Evolutionary conservation across 2,329 filamentous ascomycete genomes (phyloP).

Genomic region (Trichoderma citrinoviride): DNA sequence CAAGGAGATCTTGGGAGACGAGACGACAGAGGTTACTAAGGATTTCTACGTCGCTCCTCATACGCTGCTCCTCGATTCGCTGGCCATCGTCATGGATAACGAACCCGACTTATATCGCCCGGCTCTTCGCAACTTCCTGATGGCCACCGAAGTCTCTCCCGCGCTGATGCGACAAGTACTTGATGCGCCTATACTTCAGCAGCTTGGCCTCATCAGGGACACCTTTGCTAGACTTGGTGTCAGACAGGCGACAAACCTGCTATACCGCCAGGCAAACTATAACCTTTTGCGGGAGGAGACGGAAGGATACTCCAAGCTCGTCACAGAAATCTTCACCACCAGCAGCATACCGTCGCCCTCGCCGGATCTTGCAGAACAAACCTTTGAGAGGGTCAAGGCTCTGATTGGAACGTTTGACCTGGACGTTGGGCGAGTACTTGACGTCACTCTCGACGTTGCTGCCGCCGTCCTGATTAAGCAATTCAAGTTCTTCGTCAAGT

Average conservation of each 20-base stretch:
- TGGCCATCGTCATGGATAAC: slow-evolving; percentile 75
- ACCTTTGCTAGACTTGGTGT: slow-evolving; percentile 82
- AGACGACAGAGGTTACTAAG: slow-evolving; percentile 49
- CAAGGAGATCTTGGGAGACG: slow-evolving; percentile 67
- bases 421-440: slow-evolving; percentile 89
- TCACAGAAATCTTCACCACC: slow-evolving; percentile 92
- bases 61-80: slow-evolving; percentile 75
- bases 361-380: slow-evolving; percentile 73
- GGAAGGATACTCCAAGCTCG: slow-evolving; percentile 93
- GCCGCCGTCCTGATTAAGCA: slow-evolving; percentile 91
- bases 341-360: slow-evolving; percentile 72
- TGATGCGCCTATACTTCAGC: slow-evolving; percentile 73
- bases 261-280: slow-evolving; percentile 96
- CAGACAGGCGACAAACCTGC: slow-evolving; percentile 83
- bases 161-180: slow-evolving; percentile 74
- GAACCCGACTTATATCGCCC: slow-evolving; percentile 53
- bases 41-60: slow-evolving; percentile 55
- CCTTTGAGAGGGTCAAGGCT: slow-evolving; percentile 88
- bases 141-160: slow-evolving; percentile 69
- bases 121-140: slow-evolving; percentile 64
- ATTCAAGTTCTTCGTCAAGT: slow-evolving; percentile 89
- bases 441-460: slow-evolving; percentile 93
- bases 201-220: slow-evolving; percentile 76
- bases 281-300: slow-evolving; percentile 93
- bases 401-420: slow-evolving; percentile 96